phyloP scores from a whole-genome alignment of 495 filamentous ascomycete species.

The Sordaria brevicollis region DNA sequence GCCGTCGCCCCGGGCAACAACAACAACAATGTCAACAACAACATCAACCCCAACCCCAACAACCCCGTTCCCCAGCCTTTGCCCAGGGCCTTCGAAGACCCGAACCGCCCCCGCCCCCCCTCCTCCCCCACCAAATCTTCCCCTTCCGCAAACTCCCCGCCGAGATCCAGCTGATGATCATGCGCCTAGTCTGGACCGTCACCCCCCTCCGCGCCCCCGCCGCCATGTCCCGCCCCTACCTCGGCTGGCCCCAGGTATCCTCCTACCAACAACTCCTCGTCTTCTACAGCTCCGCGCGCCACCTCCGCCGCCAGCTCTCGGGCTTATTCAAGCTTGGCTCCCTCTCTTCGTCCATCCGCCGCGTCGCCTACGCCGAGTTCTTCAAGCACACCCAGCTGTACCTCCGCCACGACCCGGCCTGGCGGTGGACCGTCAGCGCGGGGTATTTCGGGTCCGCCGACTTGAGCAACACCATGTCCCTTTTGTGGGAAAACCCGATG shows the following conservation, averaged over 20 bases:
- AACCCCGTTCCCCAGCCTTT: background rate
- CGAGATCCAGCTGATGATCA: background rate
- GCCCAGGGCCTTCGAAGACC: background rate
- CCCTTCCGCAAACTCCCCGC: background rate
- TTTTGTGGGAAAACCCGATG: background rate
- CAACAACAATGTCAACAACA: too few relatives aligned
- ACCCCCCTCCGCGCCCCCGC: background rate
- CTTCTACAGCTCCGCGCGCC: background rate
- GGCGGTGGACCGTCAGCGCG: background rate
- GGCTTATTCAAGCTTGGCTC: background rate
- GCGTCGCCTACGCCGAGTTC: background rate
- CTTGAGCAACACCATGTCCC: background rate
- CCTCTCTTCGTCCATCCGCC: background rate
- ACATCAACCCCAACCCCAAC: background rate
- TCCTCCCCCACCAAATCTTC: background rate
- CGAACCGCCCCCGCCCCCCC: background rate
- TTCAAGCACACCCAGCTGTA: background rate
- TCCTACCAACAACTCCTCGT: background rate
- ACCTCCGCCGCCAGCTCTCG: background rate
- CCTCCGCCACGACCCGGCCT: background rate
- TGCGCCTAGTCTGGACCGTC: background rate
- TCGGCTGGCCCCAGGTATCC: too few relatives aligned
- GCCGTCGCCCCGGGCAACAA: too few relatives aligned
- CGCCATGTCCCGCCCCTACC: too few relatives aligned
- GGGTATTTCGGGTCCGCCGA: background rate